A percentile compares a stretch with the other conserved stretches of the same genome.
Evolutionary conservation across 768 basidiomycete species (phyloP).

Genomic region (Auricularia sp.): DNA sequence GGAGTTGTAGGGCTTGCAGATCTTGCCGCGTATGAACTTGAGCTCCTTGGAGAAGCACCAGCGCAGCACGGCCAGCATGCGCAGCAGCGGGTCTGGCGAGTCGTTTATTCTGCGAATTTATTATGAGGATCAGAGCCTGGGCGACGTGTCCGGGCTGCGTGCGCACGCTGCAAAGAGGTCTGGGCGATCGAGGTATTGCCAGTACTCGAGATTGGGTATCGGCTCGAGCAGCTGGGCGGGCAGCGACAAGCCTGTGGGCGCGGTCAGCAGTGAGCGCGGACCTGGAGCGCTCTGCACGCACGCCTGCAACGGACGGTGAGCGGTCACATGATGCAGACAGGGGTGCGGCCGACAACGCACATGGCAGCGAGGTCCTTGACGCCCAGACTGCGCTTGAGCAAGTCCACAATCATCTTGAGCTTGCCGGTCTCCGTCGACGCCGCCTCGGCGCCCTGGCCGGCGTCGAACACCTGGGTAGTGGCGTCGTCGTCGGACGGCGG

Average conservation of each 20-base stretch:
- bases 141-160: background rate
- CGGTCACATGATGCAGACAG: background rate
- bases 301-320: slow-evolving; percentile 4
- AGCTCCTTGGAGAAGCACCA: slow-evolving; percentile 90
- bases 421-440: slow-evolving; percentile 68
- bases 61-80: slow-evolving; percentile 86
- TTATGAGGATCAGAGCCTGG: background rate
- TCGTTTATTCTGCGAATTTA: slow-evolving; percentile 67
- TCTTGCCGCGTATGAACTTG: slow-evolving; percentile 83
- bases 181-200: slow-evolving; percentile 82
- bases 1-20: slow-evolving; percentile 89
- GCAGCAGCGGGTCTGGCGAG: slow-evolving; percentile 82
- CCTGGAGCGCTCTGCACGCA: background rate
- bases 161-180: slow-evolving; percentile 87
- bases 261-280: background rate
- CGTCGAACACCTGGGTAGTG: background rate
- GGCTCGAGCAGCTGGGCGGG: slow-evolving; percentile 91
- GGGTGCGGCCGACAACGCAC: slow-evolving; percentile 35
- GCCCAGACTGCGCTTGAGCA: slow-evolving; percentile 84
- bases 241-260: slow-evolving; percentile 66
- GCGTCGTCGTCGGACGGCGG: background rate
- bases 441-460: slow-evolving; percentile 10
- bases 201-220: slow-evolving; percentile 92
- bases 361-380: slow-evolving; percentile 93
- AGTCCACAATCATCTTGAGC: slow-evolving; percentile 86